Conservation (phyloP, 1,139 yeast species). For the Saccharomycopsis crataegensis region DNA sequence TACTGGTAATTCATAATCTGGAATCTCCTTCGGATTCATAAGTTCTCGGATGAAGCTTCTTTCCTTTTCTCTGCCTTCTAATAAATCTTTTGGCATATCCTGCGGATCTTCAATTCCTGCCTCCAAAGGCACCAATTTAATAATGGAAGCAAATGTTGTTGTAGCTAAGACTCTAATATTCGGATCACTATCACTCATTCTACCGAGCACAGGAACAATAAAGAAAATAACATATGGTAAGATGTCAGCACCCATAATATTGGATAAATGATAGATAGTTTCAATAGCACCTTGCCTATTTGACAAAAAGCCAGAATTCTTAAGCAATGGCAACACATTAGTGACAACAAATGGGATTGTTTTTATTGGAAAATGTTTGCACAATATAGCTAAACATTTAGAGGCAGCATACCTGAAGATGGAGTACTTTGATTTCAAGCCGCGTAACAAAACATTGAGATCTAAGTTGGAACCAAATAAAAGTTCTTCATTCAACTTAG, state of each 20-base stretch:
- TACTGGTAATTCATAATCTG: constrained; percentile 83
- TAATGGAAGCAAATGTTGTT: constrained; percentile 92
- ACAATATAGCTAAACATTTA: constrained; percentile 77
- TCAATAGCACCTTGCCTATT: constrained; percentile 94
- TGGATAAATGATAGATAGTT: constrained; percentile 76
- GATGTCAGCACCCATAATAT: constrained; percentile 80
- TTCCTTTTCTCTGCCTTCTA: constrained; percentile 87
- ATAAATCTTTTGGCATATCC: constrained; percentile 77
- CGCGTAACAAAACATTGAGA: constrained; percentile 38
- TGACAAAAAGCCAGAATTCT: constrained; percentile 66
- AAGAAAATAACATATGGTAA: constrained; percentile 92
- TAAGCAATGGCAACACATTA: constrained; percentile 69
- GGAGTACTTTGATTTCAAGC: constrained; percentile 61
- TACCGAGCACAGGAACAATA: constrained; percentile 91
- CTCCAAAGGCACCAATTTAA: constrained; percentile 91
- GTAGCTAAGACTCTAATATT: constrained; percentile 91
- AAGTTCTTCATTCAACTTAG: constrained; percentile 50
- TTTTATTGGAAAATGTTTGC: constrained; percentile 63
- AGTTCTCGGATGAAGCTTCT: constrained; percentile 93
- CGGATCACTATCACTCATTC: constrained; percentile 93
- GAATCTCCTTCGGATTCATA: constrained; percentile 95
- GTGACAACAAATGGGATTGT: constrained; percentile 81
- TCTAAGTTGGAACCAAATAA: constrained; percentile 30
- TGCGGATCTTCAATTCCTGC: constrained; percentile 97
- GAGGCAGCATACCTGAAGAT: constrained; percentile 89